These are phyloP conservation scores for Colletotrichum musicola DNA, from an alignment of 2,329 filamentous ascomycete species.

Conservation along the genomic window DNA sequence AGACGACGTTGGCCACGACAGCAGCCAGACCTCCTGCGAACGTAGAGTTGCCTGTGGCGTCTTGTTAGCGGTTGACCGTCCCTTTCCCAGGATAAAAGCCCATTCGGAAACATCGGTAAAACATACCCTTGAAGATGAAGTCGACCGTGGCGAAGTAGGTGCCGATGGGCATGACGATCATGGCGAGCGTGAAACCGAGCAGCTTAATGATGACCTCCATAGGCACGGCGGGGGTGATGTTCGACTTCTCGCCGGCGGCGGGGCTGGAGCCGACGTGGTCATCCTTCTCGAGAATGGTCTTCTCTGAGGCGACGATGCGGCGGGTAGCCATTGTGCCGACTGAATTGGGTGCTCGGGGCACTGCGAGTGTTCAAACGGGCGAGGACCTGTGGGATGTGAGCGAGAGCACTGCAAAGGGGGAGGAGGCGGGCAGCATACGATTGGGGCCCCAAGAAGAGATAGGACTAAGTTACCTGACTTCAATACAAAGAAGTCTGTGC, in stretches of 20 bases:
- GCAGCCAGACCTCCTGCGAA: slow-evolving; percentile 89
- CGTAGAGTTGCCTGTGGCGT: slow-evolving; percentile 80
- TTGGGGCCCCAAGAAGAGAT: not conserved
- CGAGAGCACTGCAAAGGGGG: not conserved
- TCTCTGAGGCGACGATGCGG: slow-evolving; percentile 74
- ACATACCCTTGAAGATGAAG: slow-evolving; percentile 79
- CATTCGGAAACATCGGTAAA: not conserved
- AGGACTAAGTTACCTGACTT: not conserved
- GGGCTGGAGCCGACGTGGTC: slow-evolving; percentile 56
- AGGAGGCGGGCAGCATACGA: not conserved
- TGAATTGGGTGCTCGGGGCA: not conserved
- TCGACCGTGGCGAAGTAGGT: slow-evolving; percentile 89
- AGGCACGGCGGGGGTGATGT: slow-evolving; percentile 86
- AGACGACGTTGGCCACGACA: slow-evolving; percentile 89
- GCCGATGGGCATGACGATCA: slow-evolving; percentile 88
- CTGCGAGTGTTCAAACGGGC: no score
- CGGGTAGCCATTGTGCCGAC: slow-evolving; percentile 73
- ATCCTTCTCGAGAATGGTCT: slow-evolving; percentile 74
- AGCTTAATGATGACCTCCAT: slow-evolving; percentile 91
- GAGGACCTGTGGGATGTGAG: not conserved
- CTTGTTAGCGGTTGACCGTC: not conserved
- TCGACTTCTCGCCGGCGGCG: slow-evolving; percentile 68
- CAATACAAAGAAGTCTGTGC: not conserved
- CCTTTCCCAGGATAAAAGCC: not conserved
- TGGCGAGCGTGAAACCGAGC: slow-evolving; percentile 88